Base-by-base conservation (phyloP, 2,329 filamentous ascomycete species). In the Phyllosticta capitalensis region DNA sequence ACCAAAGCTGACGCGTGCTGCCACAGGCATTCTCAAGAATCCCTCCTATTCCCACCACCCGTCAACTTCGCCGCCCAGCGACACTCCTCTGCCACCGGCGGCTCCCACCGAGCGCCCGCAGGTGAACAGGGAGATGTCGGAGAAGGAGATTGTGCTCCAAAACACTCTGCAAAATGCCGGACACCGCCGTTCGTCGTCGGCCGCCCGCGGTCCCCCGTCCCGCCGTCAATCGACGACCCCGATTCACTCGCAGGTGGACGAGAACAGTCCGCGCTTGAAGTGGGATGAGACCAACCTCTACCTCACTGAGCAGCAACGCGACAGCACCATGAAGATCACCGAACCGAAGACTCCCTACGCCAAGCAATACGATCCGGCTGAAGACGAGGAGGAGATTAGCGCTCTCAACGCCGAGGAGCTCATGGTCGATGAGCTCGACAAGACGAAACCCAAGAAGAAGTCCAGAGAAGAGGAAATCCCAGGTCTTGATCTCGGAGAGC, bases 261-360 rank as follows among this genome's bases (percentile, higher is more conserved):
- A 84, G 54, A 80, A 79, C 60, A 86, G 83, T 61, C 87, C 89
- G 63, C 86, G 91, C 63, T 81, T 99, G 66, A 96, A 96, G 77
- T 99, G 94, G 94, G 94, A 99, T 74, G 94, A 99, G 78, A 94
- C 90, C 52, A 99, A 99, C 71, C 82, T 99, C 30, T 99, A 96
- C 76, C 82, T 99, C 57, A 94, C 94, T 7, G 94, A 99, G 77
- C 92, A 97, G 75, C 90, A 97, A 75, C 92, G 89, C 75, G 90
- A 86, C 61, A 87, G 88, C 63, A 96, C 92, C 61, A 99, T 99
- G 94, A 99, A 97, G 81, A 99, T 99, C 65, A 89, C 91, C 65
- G 94, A 99, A 78, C 94, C 94, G 63, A 99, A 99, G 81, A 99
- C 94, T 7, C 94, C 94, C 4, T 99, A 92, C 72, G 94, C 90